A percentile compares a stretch with the other conserved stretches of the same genome.
Conservation (phyloP, 495 filamentous ascomycete species). For the Penicillium turbatum region DNA sequence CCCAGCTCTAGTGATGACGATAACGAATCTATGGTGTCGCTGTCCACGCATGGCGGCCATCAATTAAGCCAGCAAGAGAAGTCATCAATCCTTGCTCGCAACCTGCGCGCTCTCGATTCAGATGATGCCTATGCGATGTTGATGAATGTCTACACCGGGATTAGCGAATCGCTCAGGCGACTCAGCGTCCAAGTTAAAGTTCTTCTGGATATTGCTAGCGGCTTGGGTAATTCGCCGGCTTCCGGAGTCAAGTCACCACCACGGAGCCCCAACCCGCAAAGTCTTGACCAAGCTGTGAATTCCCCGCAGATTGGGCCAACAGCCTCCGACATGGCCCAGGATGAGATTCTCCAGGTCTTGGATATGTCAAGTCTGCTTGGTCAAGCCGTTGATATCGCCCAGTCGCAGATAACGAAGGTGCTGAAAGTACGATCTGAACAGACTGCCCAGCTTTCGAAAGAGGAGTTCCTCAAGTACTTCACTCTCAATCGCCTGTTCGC, state of each 20-base stretch:
- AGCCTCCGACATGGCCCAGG: slow-evolving; percentile 50
- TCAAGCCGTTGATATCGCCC: slow-evolving; percentile 87
- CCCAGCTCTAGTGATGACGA: slow-evolving; percentile 93
- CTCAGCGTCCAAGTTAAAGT: slow-evolving; percentile 90
- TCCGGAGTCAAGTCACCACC: slow-evolving; percentile 40
- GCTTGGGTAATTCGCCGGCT: slow-evolving; percentile 46
- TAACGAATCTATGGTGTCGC: slow-evolving; percentile 82
- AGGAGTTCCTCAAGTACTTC: slow-evolving; percentile 85
- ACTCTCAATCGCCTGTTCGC: slow-evolving; percentile 90
- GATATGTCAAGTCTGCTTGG: slow-evolving; percentile 94
- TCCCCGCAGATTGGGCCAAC: slow-evolving; percentile 14
- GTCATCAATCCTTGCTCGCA: slow-evolving; percentile 82
- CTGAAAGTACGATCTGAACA: slow-evolving; percentile 89
- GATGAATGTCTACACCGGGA: slow-evolving; percentile 73
- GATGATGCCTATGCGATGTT: slow-evolving; percentile 85
- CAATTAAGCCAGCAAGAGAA: slow-evolving; percentile 80
- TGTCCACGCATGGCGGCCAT: slow-evolving; percentile 71
- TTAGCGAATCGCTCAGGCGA: slow-evolving; percentile 81
- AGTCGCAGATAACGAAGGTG: slow-evolving; percentile 87
- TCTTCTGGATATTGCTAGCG: slow-evolving; percentile 89
- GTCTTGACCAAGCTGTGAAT: slow-evolving; percentile 23
- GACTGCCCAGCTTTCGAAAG: slow-evolving; percentile 64
- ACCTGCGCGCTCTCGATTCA: slow-evolving; percentile 78
- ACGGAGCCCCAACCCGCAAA: slow-evolving; percentile 42
- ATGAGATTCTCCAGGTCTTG: slow-evolving; percentile 77